Percentiles rank a stretch among this genome's conserved stretches.
Conservation (phyloP, 2,329 filamentous ascomycete species). For the Fusarium albidum region DNA sequence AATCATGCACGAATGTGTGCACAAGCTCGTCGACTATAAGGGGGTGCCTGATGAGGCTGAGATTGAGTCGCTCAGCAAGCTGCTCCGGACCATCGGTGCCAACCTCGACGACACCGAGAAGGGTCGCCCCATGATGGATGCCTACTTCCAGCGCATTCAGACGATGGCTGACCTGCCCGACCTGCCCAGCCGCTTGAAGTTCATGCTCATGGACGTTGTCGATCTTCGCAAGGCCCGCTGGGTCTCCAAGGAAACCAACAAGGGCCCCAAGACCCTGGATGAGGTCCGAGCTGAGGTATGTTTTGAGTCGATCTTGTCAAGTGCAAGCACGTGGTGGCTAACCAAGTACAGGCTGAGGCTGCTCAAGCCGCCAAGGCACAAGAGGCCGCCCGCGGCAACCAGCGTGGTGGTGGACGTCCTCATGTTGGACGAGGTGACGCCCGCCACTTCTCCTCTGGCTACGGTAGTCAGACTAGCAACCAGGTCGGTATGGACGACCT, state of each 20-base stretch:
- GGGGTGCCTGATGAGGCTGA: conserved; percentile 94
- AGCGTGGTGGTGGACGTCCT: conserved; percentile 75
- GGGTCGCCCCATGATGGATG: conserved; percentile 86
- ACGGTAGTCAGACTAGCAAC: conserved; percentile 79
- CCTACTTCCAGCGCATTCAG: conserved; percentile 91
- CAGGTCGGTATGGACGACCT: conserved; percentile 92
- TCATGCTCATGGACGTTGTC: conserved; percentile 96
- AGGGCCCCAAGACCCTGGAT: conserved; percentile 95
- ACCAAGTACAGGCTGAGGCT: conserved; percentile 67
- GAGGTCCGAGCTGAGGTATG: conserved; percentile 84
- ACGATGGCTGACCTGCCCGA: conserved; percentile 81
- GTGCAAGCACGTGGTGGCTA: conserved; percentile 30
- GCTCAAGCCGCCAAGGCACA: conserved; percentile 81
- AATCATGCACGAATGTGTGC: conserved; percentile 99
- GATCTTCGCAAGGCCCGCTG: conserved; percentile 83
- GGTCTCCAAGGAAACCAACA: conserved; percentile 87
- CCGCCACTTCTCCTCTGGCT: conserved; percentile 80
- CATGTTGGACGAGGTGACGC: conserved; percentile 85
- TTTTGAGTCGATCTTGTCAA: conserved; percentile 10
- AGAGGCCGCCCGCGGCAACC: conserved; percentile 69
- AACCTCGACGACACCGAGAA: conserved; percentile 87
- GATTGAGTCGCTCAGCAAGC: conserved; percentile 92
- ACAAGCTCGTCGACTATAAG: conserved; percentile 95
- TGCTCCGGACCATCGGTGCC: conserved; percentile 88
- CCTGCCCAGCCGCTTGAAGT: conserved; percentile 86